phyloP scores from a whole-genome alignment of 345 rosid species.

The Pseudoturritis turrita region DNA sequence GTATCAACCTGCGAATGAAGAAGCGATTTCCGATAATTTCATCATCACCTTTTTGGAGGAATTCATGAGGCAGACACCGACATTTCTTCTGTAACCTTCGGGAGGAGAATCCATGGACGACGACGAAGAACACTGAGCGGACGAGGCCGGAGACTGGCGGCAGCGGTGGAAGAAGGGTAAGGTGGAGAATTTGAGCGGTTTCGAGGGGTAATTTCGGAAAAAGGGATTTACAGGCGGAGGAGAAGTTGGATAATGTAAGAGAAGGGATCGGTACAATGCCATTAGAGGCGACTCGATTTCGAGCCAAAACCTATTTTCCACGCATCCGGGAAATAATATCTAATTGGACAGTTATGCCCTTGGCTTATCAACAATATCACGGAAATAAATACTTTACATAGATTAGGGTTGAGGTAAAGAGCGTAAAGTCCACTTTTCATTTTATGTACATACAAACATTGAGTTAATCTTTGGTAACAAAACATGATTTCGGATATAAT shows the following conservation, averaged over 20 bases:
- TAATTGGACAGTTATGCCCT: background rate
- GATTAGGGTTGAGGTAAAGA: background rate
- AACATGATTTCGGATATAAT: background rate
- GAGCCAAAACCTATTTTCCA: background rate
- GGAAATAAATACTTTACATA: too few species aligned
- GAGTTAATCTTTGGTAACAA: background rate
- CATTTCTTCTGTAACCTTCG: slow-evolving; percentile 84
- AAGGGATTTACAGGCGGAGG: slow-evolving; percentile 4
- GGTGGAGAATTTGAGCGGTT: slow-evolving; percentile 23
- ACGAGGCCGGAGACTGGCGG: slow-evolving; percentile 14
- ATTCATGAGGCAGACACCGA: slow-evolving; percentile 85
- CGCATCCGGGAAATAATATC: background rate
- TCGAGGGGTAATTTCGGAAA: slow-evolving; percentile 33
- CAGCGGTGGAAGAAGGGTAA: slow-evolving; percentile 21
- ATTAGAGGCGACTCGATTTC: background rate
- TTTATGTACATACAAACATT: too few species aligned
- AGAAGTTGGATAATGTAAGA: slow-evolving; percentile 8
- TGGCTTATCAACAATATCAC: background rate
- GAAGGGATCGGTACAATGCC: slow-evolving; percentile 37
- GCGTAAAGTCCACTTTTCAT: background rate
- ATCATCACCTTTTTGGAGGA: slow-evolving; percentile 64
- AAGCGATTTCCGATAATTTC: background rate
- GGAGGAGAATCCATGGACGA: slow-evolving; percentile 85
- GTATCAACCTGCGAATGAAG: background rate
- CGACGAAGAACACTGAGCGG: slow-evolving; percentile 27